A percentile compares a stretch with the other conserved stretches of the same genome.
These are phyloP conservation scores for Podaxis sp. DNA, from an alignment of 768 basidiomycete species.

Conservation along the genomic window DNA sequence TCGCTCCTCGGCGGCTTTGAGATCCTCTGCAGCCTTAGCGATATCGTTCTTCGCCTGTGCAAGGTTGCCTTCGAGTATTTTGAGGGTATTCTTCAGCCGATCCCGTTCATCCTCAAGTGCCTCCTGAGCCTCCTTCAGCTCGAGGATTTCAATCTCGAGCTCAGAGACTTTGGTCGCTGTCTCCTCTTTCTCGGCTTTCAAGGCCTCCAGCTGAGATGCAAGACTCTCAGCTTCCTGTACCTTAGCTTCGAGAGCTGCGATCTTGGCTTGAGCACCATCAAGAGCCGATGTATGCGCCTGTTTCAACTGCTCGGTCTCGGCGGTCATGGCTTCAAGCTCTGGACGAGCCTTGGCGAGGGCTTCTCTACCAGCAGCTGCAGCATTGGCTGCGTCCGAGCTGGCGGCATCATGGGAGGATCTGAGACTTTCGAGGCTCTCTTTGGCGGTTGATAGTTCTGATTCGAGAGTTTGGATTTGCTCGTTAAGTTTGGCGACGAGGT, in stretches of 20 bases:
- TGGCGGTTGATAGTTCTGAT: slow-evolving; percentile 46
- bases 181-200: slow-evolving; percentile 71
- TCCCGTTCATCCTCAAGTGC: slow-evolving; percentile 57
- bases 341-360: slow-evolving; percentile 63
- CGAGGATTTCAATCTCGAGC: slow-evolving; percentile 78
- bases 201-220: slow-evolving; percentile 45
- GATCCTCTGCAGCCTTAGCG: slow-evolving; percentile 43
- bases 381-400: slow-evolving; percentile 42
- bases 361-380: slow-evolving; percentile 62
- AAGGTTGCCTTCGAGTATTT: slow-evolving; percentile 54
- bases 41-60: slow-evolving; percentile 31
- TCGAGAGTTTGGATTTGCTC: slow-evolving; percentile 52
- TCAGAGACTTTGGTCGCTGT: slow-evolving; percentile 72
- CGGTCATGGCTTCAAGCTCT: slow-evolving; percentile 54
- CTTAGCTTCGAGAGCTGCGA: slow-evolving; percentile 48
- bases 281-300: slow-evolving; percentile 48
- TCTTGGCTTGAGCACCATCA: slow-evolving; percentile 44
- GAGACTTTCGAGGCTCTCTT: slow-evolving; percentile 52
- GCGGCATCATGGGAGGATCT: slow-evolving; percentile 46
- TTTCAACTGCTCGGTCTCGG: slow-evolving; percentile 53
- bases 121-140: slow-evolving; percentile 72
- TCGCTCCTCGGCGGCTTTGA: slow-evolving; percentile 46
- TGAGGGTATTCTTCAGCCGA: slow-evolving; percentile 43
- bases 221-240: slow-evolving; percentile 43
- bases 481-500: slow-evolving; percentile 48